phyloP scores from a whole-genome alignment of 805 yeast genomes.

The Millerozyma miso region DNA sequence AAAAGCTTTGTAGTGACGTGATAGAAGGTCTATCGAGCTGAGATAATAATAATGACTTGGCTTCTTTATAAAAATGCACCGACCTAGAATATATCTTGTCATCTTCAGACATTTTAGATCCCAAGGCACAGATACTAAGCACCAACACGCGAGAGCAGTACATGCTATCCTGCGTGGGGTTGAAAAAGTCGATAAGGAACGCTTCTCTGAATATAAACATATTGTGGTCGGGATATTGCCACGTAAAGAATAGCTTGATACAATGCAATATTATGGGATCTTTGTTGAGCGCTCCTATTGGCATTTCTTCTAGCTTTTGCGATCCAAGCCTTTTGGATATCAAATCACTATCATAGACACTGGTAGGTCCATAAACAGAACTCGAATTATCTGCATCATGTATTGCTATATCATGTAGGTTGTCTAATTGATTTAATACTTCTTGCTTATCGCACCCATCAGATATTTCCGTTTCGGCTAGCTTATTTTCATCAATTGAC shows the following conservation, averaged over 20 bases:
- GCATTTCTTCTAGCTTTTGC: constrained; percentile 11
- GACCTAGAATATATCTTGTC: constrained; percentile 40
- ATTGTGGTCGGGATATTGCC: constrained; percentile 63
- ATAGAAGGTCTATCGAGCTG: constrained; percentile 45
- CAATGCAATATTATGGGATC: constrained; percentile 34
- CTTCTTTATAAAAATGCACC: constrained; percentile 42
- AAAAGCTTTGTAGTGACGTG: constrained; percentile 54
- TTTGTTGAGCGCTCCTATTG: constrained; percentile 26
- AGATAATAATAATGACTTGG: constrained; percentile 39
- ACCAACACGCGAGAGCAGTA: constrained; percentile 55
- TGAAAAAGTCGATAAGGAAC: constrained; percentile 55
- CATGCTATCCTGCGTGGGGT: constrained; percentile 46
- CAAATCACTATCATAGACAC: constrained; percentile 36
- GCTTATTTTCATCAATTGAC: constrained; percentile 13
- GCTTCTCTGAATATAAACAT: constrained; percentile 63
- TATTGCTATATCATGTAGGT: background rate
- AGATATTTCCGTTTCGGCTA: constrained; percentile 3
- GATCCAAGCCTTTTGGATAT: constrained; percentile 14
- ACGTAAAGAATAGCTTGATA: constrained; percentile 48
- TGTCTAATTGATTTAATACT: background rate
- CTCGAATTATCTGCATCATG: constrained; percentile 6
- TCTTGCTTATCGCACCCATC: background rate
- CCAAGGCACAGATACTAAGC: constrained; percentile 56
- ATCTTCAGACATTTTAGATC: constrained; percentile 47
- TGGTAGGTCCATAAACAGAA: constrained; percentile 43